phyloP scores from a whole-genome alignment of 768 basidiomycete species.

The Amanita phalloides region DNA sequence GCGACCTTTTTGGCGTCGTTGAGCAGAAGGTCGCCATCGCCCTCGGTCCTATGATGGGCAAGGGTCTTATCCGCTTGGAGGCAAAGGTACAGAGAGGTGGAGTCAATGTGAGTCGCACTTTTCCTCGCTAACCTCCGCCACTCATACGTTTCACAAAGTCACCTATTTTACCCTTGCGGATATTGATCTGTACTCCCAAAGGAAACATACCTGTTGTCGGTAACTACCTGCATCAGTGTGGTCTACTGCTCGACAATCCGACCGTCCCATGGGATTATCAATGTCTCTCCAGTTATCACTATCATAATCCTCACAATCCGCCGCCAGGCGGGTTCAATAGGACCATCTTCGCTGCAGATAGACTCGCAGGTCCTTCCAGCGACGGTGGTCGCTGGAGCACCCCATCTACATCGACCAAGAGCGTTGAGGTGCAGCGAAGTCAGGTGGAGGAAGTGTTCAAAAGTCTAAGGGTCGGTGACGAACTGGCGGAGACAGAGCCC shows the following conservation, averaged over 20 bases:
- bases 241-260: conserved; percentile 75
- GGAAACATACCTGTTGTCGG: conserved; percentile 83
- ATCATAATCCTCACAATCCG: conserved; percentile 85
- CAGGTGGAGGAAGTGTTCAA: conserved; percentile 94
- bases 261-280: conserved; percentile 51
- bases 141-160: conserved; percentile 32
- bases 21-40: conserved; percentile 77
- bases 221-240: conserved; percentile 55
- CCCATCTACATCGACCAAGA: conserved; percentile 53
- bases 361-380: conserved; percentile 24
- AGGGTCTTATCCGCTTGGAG: conserved; percentile 73
- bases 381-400: conserved; percentile 45
- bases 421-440: conserved; percentile 82
- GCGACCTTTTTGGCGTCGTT: conserved; percentile 72
- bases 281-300: conserved; percentile 52
- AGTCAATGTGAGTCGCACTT: conserved; percentile 40
- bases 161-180: conserved; percentile 72
- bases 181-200: conserved; percentile 90
- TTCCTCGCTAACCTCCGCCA: not conserved
- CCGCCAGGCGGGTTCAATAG: conserved; percentile 56
- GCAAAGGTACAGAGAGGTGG: conserved; percentile 61
- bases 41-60: conserved; percentile 76
- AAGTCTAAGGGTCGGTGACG: conserved; percentile 78
- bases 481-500: conserved; percentile 78
- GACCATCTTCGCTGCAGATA: conserved; percentile 26